Percentiles rank a stretch among this genome's conserved stretches.
Evolutionary conservation across 768 basidiomycete species (phyloP).

Genomic region (Mycena latifolia): DNA sequence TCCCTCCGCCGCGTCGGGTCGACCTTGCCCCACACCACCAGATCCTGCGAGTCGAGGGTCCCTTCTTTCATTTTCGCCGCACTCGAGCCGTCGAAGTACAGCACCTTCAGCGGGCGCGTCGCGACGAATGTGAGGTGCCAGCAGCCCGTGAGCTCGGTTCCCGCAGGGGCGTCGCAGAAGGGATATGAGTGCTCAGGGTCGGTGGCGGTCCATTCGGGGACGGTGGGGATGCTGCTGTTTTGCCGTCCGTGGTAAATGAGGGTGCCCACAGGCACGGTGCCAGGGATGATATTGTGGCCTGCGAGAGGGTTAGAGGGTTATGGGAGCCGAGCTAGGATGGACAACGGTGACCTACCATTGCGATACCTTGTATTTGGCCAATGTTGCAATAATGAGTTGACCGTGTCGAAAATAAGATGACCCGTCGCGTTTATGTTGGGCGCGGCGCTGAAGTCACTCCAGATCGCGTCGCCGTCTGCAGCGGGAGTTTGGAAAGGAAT

Average conservation of each 20-base stretch:
- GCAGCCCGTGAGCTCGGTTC: slow-evolving; percentile 40
- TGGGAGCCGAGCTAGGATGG: too few relatives aligned
- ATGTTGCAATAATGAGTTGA: too few relatives aligned
- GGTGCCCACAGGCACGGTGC: slow-evolving; percentile 34
- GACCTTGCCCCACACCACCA: slow-evolving; percentile 9
- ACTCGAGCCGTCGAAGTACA: slow-evolving; percentile 61
- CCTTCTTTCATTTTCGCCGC: slow-evolving; percentile 10
- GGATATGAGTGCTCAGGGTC: slow-evolving; percentile 42
- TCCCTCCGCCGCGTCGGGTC: slow-evolving; percentile 9
- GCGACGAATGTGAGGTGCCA: slow-evolving; percentile 57
- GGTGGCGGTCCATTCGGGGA: slow-evolving; percentile 37
- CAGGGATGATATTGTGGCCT: slow-evolving; percentile 41
- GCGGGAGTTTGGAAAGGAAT: too few relatives aligned
- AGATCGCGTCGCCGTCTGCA: too few relatives aligned
- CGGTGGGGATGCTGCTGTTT: too few relatives aligned
- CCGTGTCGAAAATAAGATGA: too few relatives aligned
- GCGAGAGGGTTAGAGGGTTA: slow-evolving; percentile 35
- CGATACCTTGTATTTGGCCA: too few relatives aligned
- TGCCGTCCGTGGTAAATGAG: too few relatives aligned
- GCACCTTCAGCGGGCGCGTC: slow-evolving; percentile 54
- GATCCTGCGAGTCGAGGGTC: slow-evolving; percentile 20
- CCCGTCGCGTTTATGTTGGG: slow-evolving; percentile 40
- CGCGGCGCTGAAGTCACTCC: too few relatives aligned
- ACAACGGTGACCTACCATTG: slow-evolving; percentile 38
- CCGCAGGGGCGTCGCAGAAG: slow-evolving; percentile 46